Percentiles rank a stretch among this genome's conserved stretches.
phyloP scores from a whole-genome alignment of 345 rosid genomes.

The Excoecaria cochinchinensis region DNA sequence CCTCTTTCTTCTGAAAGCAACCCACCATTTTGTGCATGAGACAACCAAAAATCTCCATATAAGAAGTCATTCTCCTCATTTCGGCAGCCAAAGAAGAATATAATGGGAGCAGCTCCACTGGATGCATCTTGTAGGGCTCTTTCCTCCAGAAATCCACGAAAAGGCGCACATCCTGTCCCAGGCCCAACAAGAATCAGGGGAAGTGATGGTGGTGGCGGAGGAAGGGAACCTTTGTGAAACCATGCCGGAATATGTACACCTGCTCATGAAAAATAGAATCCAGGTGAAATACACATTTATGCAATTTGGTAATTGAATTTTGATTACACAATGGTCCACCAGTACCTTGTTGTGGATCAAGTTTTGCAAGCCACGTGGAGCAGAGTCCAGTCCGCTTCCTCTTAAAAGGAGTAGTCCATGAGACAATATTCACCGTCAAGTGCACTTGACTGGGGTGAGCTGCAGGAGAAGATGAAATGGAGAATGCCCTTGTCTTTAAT shows the following conservation, averaged over 20 bases:
- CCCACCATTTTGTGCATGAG: slow-evolving; percentile 50
- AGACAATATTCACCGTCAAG: slow-evolving; percentile 57
- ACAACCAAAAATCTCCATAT: slow-evolving; percentile 73
- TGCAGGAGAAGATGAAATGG: slow-evolving; percentile 80
- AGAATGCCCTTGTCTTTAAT: slow-evolving; percentile 76
- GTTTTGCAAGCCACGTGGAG: slow-evolving; percentile 81
- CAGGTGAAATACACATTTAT: not conserved
- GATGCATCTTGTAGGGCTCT: slow-evolving; percentile 55
- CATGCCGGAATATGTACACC: slow-evolving; percentile 67
- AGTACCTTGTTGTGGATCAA: slow-evolving; percentile 67
- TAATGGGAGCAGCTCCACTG: slow-evolving; percentile 53
- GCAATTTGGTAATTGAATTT: slow-evolving; percentile 6
- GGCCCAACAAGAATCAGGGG: slow-evolving; percentile 89
- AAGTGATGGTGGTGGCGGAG: slow-evolving; percentile 60
- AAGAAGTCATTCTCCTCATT: slow-evolving; percentile 74
- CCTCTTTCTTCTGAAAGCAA: slow-evolving; percentile 70
- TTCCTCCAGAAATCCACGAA: slow-evolving; percentile 85
- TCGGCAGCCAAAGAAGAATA: slow-evolving; percentile 88
- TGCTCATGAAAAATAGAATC: slow-evolving; percentile 27
- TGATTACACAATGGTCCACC: not conserved
- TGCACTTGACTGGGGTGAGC: slow-evolving; percentile 84
- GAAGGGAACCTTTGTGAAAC: slow-evolving; percentile 80
- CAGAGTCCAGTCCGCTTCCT: slow-evolving; percentile 77
- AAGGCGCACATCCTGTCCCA: slow-evolving; percentile 98
- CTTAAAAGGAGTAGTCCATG: slow-evolving; percentile 87